Evolutionary conservation across 257 asterid species (phyloP), one percentile per base, ranked within the genome.

Genomic region (Paraleonurus japonicus): DNA sequence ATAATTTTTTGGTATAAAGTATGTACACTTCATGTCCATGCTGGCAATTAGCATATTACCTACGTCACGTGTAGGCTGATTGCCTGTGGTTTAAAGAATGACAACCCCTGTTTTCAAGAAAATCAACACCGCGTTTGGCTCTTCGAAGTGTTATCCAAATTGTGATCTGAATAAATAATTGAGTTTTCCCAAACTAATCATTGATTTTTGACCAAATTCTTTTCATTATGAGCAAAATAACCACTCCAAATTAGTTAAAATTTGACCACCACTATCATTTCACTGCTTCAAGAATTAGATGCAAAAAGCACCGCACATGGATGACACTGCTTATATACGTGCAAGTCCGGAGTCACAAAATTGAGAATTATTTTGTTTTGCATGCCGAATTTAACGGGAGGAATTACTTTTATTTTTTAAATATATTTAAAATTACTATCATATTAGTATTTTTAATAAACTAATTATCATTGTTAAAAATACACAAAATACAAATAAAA

Each of bases 1-100:
- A 15, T 11, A 15, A 63, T 41, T 5, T 6, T 35, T 41, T 66
- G 5, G 2, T 5, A 30, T 30, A 43, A 60, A 4, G 5, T 11
- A 0, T 41, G 70, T 19, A 60, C 54, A 17, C 51, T 70, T 45
- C 20, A 30, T 32, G 55, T 24, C 27, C 72, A 73, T 16, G 65
- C 82, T 74, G 82, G 78, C 86, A 70, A 53, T 54, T 55, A 67
- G 22, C 80, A 55, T 71, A 33, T 65, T 59, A 6, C 4, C 13
- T 22, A 43, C 70, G 30, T 72, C 72, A 62, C 65, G 76, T 74
- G 81, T 69, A 50, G 74, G 68, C 76, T 74, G 41, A 39, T 70
- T 75, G 79, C 73, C 82, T 69, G 83, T 74, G 60, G 76, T 75
- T 58, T 72, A 60, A 66, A 73, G 84, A 78, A 76, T 82, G 87